A percentile compares a stretch with the other conserved stretches of the same genome.
Evolutionary conservation across 257 asterid species (phyloP).

Genomic region (Echites panduratus): DNA sequence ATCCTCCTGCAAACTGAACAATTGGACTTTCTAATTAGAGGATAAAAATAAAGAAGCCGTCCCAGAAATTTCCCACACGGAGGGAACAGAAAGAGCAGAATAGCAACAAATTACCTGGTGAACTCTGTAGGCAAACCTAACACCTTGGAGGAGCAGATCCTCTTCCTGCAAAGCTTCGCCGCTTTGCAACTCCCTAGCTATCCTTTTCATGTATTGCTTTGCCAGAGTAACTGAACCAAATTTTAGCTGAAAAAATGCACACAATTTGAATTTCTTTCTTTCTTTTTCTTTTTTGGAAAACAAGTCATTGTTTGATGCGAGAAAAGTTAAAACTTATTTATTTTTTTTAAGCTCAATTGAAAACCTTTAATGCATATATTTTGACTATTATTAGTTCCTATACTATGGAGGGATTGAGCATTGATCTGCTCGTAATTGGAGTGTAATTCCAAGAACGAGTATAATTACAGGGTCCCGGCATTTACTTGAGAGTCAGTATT

Average conservation of each 20-base stretch:
- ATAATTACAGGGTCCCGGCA: neutral
- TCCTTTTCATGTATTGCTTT: constrained; percentile 63
- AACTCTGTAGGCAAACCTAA: constrained; percentile 59
- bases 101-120: constrained; percentile 55
- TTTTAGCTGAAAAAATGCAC: constrained; percentile 43
- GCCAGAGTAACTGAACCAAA: constrained; percentile 62
- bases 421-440: no score
- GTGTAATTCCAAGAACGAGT: no score
- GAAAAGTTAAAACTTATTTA: no score
- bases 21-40: neutral
- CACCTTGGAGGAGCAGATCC: constrained; percentile 35
- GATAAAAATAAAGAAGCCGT: neutral
- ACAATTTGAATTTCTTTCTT: neutral
- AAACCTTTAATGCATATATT: no score
- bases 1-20: constrained; percentile 80
- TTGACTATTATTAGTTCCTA: no score
- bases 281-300: no score
- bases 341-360: no score
- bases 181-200: constrained; percentile 53
- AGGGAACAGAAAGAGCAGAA: neutral
- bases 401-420: no score
- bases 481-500: neutral
- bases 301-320: no score
- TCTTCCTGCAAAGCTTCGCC: constrained; percentile 34
- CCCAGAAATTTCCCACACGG: neutral